Evolutionary conservation across 2,329 filamentous ascomycete species (phyloP).

Genomic region (Coniochaeta prunicola): DNA sequence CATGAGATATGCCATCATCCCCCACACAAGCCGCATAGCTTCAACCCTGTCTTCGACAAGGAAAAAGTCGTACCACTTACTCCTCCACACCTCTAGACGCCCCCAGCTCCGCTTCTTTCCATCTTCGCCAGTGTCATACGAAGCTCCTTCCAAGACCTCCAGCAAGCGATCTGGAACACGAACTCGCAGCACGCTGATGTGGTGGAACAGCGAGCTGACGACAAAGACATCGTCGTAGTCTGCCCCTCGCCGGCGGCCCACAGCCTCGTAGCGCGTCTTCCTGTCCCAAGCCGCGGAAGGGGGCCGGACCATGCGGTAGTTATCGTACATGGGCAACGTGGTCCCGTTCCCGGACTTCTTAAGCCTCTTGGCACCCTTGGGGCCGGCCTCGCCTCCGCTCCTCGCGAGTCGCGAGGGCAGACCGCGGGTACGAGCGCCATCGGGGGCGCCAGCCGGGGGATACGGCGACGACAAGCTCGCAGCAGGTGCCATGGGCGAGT

Average conservation of each 20-base stretch:
- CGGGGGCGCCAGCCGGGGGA: background rate
- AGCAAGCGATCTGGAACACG: constrained; percentile 49
- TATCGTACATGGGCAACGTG: constrained; percentile 50
- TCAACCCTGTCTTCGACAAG: constrained; percentile 43
- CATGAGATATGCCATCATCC: constrained; percentile 55
- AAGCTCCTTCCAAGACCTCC: constrained; percentile 42
- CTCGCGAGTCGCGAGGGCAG: background rate
- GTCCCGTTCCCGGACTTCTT: constrained; percentile 30
- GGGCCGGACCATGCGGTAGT: constrained; percentile 54
- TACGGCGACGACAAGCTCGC: background rate
- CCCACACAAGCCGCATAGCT: constrained; percentile 52
- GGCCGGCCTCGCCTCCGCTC: background rate
- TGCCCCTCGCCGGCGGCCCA: constrained; percentile 40
- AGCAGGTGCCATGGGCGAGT: background rate
- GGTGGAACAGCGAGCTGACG: constrained; percentile 54
- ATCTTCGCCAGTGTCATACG: constrained; percentile 31
- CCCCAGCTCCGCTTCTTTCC: constrained; percentile 38
- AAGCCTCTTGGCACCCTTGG: constrained; percentile 31
- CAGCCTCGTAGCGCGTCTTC: constrained; percentile 49
- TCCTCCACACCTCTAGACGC: constrained; percentile 48
- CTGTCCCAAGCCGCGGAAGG: constrained; percentile 53
- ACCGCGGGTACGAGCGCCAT: constrained; percentile 4
- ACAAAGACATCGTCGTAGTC: constrained; percentile 56
- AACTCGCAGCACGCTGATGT: constrained; percentile 50
- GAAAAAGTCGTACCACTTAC: constrained; percentile 56